Base-by-base conservation (phyloP, 345 rosid genomes). In the Eucalyptus urophylla region DNA sequence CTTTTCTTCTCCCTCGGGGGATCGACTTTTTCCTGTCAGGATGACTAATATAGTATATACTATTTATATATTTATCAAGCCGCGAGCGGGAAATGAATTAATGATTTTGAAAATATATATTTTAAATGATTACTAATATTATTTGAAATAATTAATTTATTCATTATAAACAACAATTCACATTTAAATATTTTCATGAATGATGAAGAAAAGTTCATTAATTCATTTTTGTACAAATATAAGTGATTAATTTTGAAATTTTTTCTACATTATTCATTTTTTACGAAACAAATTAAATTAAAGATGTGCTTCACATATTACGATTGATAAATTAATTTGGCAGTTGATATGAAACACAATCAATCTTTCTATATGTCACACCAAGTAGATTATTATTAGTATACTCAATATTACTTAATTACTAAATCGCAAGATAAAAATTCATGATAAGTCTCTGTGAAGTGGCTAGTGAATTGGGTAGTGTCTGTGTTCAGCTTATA, bases 171-270 rank as follows among this genome's bases (percentile, higher is more conserved):
- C 11, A 27, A 58, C 12, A 5, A 58, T 58, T 58, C 6, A 3
- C 25, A 11, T 58, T 6, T 58, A 25, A 25, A 58, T 25, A 29
- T 62, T 62, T 62, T 62, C 1, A 1, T 17, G 24, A 53, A 53
- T 53, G 0, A 53, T 8, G 8, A 8, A 53, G 0, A 53, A 0
- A 7, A 8, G 9, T 17, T 8, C 58, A 17, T 53, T 53, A 7
- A 19, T 7, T 53, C 24, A 19, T 53, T 53, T 53, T 53, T 53
- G 24, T 53, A 53, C 0, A 17, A 19, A 53, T 2, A 56, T 24
- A 10, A 56, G 11, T 22, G 1, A 56, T 24, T 22, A 22, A 58
- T 5, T 58, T 58, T 11, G 3, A 10, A 56, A 2, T 56, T 24
- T 54, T 53, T 62, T n/a, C 5, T n/a, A n/a, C 0, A 62, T 6